These are phyloP conservation scores for Marsdenia floribunda DNA, from an alignment of 257 asterid species.

Conservation along the genomic window DNA sequence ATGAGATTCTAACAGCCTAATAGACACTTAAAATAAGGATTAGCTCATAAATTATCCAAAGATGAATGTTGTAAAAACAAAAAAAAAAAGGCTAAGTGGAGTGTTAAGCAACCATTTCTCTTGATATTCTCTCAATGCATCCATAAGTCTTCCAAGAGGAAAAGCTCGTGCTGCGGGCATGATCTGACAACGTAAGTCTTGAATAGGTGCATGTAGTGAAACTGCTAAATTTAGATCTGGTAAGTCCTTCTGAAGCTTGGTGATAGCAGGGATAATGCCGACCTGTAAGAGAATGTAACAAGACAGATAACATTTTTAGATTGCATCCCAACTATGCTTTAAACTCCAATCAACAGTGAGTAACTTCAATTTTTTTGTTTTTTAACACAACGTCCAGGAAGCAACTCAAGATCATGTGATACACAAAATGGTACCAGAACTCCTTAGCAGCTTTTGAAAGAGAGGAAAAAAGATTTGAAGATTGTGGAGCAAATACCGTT, in stretches of 20 bases:
- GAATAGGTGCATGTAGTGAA: conserved; percentile 93
- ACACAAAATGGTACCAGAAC: background rate
- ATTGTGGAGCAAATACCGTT: conserved; percentile 46
- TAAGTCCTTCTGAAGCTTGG: conserved; percentile 69
- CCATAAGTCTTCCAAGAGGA: conserved; percentile 86
- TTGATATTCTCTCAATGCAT: conserved; percentile 69
- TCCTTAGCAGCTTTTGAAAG: background rate
- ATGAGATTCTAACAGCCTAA: conserved; percentile 28
- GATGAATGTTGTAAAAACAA: background rate
- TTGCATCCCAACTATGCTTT: background rate
- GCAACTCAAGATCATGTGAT: background rate
- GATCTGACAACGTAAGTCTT: conserved; percentile 92
- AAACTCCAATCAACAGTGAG: background rate
- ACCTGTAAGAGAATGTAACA: conserved; percentile 42
- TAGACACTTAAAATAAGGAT: background rate
- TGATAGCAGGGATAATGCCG: conserved; percentile 83
- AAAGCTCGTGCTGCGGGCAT: conserved; percentile 99
- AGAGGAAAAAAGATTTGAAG: background rate
- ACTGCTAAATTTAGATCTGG: conserved; percentile 89
- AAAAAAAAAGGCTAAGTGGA: conserved; percentile 5
- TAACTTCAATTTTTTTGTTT: background rate
- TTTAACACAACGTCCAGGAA: background rate
- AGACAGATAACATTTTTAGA: background rate
- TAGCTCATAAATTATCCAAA: background rate
- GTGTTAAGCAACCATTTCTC: conserved; percentile 45